Evolutionary conservation across 2,329 filamentous ascomycete species (phyloP), one percentile per base, ranked within the genome.

Genomic region (Kalmusia sp.): DNA sequence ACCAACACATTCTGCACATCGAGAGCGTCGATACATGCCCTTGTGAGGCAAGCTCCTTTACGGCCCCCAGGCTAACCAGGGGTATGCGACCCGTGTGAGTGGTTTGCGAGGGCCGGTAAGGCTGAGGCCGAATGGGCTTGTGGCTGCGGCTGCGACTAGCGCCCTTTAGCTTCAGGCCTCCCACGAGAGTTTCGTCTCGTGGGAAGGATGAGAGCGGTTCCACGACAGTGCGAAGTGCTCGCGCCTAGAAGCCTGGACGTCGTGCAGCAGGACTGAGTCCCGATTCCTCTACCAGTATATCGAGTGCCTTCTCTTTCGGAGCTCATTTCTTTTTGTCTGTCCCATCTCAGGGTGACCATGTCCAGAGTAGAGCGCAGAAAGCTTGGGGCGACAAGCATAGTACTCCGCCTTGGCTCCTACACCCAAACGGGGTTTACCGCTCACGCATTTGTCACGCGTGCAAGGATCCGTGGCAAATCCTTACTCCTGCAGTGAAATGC

Each of bases 81-180:
- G 30, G 30, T n/a, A n/a, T 9, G 9, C 21, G 14, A 34, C n/a
- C 43, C 30, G 15, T 35, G 30, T 46, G 30, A 34, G 28, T 46
- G 43, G 43, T 46, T 35, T 27, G 43, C 43, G 14, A 35, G 28
- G 28, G 34, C 15, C 15, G 19, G 30, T 34, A 46, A 34, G 28
- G 28, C 43, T 46, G 43, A 22, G 43, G 43, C 25, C 17, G 28
- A 19, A 22, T 31, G 28, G 28, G 12, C 21, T n/a, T n/a, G n/a
- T 45, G 30, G 30, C 14, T 21, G 17, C 27, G 35, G 35, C 11
- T 12, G 25, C 6, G 30, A 46, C 27, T 35, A 46, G 43, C 30
- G 28, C n/a, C n/a, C n/a, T n/a, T n/a, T n/a, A n/a, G n/a, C n/a
- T n/a, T 27, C 8, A 46, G 43, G 43, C 43, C 28, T 25, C 43